phyloP scores from a whole-genome alignment of 306 rosid species.

The Prosopis cineraria region DNA sequence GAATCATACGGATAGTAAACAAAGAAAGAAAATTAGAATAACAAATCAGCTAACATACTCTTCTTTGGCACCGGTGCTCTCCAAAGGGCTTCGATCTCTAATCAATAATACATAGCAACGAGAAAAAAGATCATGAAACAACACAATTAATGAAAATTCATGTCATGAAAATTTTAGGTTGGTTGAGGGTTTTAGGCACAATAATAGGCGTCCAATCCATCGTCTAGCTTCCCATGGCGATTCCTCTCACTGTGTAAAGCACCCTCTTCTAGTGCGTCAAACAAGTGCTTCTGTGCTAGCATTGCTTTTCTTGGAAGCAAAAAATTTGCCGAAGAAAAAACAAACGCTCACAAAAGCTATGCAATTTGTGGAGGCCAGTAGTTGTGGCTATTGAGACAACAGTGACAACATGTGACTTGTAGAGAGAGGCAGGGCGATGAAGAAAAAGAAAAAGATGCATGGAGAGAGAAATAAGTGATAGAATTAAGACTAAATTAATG shows the following conservation, averaged over 20 bases:
- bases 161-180: neutral
- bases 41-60: conserved; percentile 49
- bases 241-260: conserved; percentile 29
- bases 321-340: conserved; percentile 1
- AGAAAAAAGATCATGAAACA: conserved; percentile 26
- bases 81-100: conserved; percentile 65
- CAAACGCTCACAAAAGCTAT: neutral
- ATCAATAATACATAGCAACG: neutral
- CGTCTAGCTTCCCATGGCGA: conserved; percentile 35
- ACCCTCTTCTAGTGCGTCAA: conserved; percentile 42
- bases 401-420: conserved; percentile 36
- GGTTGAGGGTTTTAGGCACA: conserved; percentile 25
- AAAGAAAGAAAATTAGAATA: conserved; percentile 12
- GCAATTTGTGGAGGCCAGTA: neutral
- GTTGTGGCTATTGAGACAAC: neutral
- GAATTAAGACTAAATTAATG: no score
- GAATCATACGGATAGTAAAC: neutral
- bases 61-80: conserved; percentile 48
- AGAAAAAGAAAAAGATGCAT: conserved; percentile 36
- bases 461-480: neutral
- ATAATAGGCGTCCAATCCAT: conserved; percentile 52
- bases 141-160: conserved; percentile 18
- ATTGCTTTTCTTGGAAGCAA: conserved; percentile 48
- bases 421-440: conserved; percentile 9
- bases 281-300: conserved; percentile 70